Percentiles rank a stretch among this genome's conserved stretches.
Conservation (phyloP, 352 stramenopile species). For the Pythium brachiatum region DNA sequence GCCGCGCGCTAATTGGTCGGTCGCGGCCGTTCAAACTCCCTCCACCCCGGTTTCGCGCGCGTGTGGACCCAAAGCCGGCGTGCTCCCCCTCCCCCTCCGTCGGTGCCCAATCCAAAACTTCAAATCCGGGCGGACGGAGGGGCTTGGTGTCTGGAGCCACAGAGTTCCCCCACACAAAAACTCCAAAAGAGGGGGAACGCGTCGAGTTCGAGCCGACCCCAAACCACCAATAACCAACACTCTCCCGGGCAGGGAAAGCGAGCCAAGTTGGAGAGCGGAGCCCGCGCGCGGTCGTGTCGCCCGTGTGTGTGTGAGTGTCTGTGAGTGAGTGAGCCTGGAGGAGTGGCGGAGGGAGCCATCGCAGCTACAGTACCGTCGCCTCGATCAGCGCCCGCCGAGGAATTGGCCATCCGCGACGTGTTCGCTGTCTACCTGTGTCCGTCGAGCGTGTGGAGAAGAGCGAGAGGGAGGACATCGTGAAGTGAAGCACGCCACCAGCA, state of each 20-base stretch:
- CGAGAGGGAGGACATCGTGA: not conserved
- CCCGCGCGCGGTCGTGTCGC: constrained; percentile 16
- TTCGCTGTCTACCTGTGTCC: constrained; percentile 8
- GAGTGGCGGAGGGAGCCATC: constrained; percentile 25
- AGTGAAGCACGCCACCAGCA: not conserved
- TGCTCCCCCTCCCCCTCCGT: constrained; percentile 18
- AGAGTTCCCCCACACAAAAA: constrained; percentile 13
- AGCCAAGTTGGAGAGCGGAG: constrained; percentile 24
- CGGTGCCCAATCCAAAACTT: constrained; percentile 29
- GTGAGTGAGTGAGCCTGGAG: constrained; percentile 13
- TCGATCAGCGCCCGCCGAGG: not conserved
- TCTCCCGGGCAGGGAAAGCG: constrained; percentile 22
- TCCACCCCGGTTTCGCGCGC: constrained; percentile 15
- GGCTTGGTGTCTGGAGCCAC: constrained; percentile 5
- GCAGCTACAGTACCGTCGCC: not conserved
- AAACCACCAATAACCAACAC: constrained; percentile 31
- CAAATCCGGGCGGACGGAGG: constrained; percentile 23
- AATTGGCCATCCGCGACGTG: constrained; percentile 9
- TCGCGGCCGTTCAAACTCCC: constrained; percentile 5
- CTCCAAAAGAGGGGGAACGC: constrained; percentile 20
- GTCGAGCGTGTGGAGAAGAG: not conserved
- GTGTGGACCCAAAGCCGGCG: constrained; percentile 3
- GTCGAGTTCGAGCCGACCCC: constrained; percentile 15
- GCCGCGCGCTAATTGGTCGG: constrained; percentile 6
- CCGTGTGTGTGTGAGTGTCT: constrained; percentile 25